These are phyloP conservation scores for Leccinum incarnatum DNA, from an alignment of 768 basidiomycete genomes.

Conservation along the genomic window DNA sequence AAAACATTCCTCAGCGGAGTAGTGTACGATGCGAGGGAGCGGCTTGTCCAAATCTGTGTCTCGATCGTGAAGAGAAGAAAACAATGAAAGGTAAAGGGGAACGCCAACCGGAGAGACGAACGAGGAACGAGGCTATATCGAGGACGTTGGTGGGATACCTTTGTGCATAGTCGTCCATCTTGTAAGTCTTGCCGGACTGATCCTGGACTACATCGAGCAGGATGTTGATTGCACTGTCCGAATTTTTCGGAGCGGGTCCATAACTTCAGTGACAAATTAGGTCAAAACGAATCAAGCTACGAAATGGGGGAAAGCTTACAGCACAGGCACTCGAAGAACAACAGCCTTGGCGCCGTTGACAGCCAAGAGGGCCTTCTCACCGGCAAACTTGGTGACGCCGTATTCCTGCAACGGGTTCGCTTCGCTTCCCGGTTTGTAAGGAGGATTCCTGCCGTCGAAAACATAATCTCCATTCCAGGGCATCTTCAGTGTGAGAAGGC, in stretches of 20 bases:
- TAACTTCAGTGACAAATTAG: conserved; percentile 54
- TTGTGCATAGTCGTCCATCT: conserved; percentile 94
- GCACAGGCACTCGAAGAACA: conserved; percentile 85
- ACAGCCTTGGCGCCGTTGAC: conserved; percentile 55
- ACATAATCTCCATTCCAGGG: conserved; percentile 70
- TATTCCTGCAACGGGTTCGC: conserved; percentile 90
- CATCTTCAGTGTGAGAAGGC: conserved; percentile 6
- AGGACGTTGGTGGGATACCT: conserved; percentile 89
- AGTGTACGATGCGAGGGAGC: conserved; percentile 68
- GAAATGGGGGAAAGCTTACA: conserved; percentile 47
- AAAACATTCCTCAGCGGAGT: conserved; percentile 74
- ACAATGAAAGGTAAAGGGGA: not conserved
- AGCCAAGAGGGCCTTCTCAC: conserved; percentile 74
- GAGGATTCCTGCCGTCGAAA: conserved; percentile 90
- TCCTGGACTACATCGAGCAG: conserved; percentile 85
- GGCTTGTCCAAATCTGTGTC: conserved; percentile 33
- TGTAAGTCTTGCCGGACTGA: conserved; percentile 83
- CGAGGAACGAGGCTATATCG: conserved; percentile 84
- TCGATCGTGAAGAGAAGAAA: not conserved
- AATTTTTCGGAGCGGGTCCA: conserved; percentile 79
- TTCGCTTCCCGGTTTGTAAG: conserved; percentile 70
- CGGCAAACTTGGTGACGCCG: conserved; percentile 81
- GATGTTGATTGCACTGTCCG: conserved; percentile 87
- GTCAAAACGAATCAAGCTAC: not conserved
- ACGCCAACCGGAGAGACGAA: conserved; percentile 64